phyloP scores from a whole-genome alignment of 768 basidiomycete genomes.

The Tylopilus vinaceipallidus region DNA sequence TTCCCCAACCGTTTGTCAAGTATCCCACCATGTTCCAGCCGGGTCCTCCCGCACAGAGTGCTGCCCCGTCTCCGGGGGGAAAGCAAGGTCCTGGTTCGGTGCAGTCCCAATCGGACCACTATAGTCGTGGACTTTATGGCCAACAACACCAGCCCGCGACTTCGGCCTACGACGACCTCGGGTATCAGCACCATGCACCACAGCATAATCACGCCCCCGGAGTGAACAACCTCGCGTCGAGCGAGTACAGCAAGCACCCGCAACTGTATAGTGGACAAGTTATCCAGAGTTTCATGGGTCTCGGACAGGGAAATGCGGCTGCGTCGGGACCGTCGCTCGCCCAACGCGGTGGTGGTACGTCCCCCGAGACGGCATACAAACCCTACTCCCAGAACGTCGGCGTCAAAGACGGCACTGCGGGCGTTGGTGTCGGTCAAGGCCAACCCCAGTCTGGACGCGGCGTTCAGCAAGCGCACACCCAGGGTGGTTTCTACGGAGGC shows the following conservation, averaged over 20 bases:
- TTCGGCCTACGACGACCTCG: constrained; percentile 49
- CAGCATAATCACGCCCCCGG: constrained; percentile 55
- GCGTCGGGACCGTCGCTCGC: constrained; percentile 47
- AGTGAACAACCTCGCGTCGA: constrained; percentile 38
- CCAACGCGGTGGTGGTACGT: constrained; percentile 47
- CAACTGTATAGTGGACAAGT: constrained; percentile 50
- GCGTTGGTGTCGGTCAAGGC: constrained; percentile 39
- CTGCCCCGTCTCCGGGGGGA: constrained; percentile 60
- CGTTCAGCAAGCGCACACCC: constrained; percentile 42
- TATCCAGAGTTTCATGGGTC: constrained; percentile 72
- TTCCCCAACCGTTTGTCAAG: constrained; percentile 71
- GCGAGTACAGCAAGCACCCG: constrained; percentile 45
- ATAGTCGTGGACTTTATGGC: constrained; percentile 63
- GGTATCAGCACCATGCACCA: constrained; percentile 53
- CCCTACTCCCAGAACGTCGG: constrained; percentile 55
- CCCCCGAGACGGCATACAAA: constrained; percentile 75
- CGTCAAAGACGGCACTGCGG: constrained; percentile 57
- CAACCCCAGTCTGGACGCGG: constrained; percentile 41
- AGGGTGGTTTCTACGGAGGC: constrained; percentile 45
- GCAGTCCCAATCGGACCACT: constrained; percentile 54
- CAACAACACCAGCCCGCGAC: constrained; percentile 52
- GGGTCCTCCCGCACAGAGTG: constrained; percentile 65
- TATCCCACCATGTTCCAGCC: constrained; percentile 77
- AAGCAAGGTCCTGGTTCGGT: constrained; percentile 62
- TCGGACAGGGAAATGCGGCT: constrained; percentile 43